Base-by-base conservation (phyloP, 148 eudicot species). In the Camellia sinensis region DNA sequence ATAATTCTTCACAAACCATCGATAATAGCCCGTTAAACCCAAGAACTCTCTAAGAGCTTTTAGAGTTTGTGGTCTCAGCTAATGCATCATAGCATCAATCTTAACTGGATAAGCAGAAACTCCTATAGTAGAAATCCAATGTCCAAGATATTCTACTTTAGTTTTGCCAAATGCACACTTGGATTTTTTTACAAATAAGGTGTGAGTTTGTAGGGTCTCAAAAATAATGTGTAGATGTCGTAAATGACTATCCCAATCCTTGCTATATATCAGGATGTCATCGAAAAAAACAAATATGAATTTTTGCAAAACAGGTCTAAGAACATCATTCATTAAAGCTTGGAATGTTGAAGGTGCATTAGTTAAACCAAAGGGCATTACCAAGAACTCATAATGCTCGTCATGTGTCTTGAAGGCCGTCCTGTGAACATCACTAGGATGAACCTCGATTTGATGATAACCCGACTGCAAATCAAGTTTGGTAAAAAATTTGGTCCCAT, bases 291-390 rank as follows among this genome's bases (percentile, higher is more conserved):
- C 73, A 1, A 69, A 21, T 9, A 69, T 69, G 19, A 69, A 69
- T 12, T 69, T 69, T 19, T 52, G 41, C 7, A 69, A 9, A 8
- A 46, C 46, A 0, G 3, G 52, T 15, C 18, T 40, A 44, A 69
- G 43, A 12, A 43, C 8, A 3, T 69, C 73, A 69, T 69, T 69
- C 52, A 69, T 69, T 11, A 44, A 7, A 9, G 18, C 3, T 19
- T 69, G n/a, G 45, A 69, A 69, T 1, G 52, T 69, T 14, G 50
- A 17, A 1, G 73, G 73, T 0, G 73, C 52, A 69, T 44, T 69
- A 7, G 73, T 69, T 3, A 69, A 13, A 1, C 73, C 73, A 69
- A 69, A 67, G 5, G 73, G 73, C 50, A 69, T 44, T 18, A 69
- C 73, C 18, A 69, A 44, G 5, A 69, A 69, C 7, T 44, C 73